Conservation (phyloP, 768 basidiomycete genomes). For the Amanita muscaria region DNA sequence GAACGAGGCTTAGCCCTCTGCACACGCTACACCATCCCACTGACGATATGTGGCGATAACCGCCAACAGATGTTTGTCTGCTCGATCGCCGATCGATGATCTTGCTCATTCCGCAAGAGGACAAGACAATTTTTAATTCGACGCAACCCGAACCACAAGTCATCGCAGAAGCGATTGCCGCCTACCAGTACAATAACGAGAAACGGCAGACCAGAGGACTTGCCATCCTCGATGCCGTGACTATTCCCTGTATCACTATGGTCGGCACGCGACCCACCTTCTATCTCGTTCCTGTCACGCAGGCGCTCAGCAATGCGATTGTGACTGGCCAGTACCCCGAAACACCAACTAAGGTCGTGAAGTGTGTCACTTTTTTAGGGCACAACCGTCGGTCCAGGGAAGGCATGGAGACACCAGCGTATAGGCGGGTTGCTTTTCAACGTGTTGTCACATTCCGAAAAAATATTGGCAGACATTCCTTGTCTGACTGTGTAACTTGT, state of each 20-base stretch:
- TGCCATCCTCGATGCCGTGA: conserved; percentile 17
- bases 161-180: conserved; percentile 23
- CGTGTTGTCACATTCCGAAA: conserved; percentile 20
- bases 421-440: conserved; percentile 19
- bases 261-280: conserved; percentile 25
- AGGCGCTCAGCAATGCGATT: conserved; percentile 21
- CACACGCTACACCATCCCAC: conserved; percentile 20
- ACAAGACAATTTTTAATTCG: conserved; percentile 15
- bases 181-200: conserved; percentile 23
- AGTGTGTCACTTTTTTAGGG: conserved; percentile 17
- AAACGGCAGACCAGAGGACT: conserved; percentile 14
- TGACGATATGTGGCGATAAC: conserved; percentile 21
- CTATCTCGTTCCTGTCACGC: conserved; percentile 26
- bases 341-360: conserved; percentile 17
- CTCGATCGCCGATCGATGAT: conserved; percentile 15
- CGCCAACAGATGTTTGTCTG: conserved; percentile 22
- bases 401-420: conserved; percentile 23
- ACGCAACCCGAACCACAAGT: conserved; percentile 17
- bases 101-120: conserved; percentile 19
- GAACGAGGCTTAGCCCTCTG: conserved; percentile 10
- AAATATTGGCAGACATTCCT: neutral
- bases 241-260: conserved; percentile 27
- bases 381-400: conserved; percentile 12
- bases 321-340: conserved; percentile 16
- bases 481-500: no score